A percentile compares a stretch with the other conserved stretches of the same genome.
Evolutionary conservation across 2,329 filamentous ascomycete genomes (phyloP).

Genomic region (Alternaria viburni): DNA sequence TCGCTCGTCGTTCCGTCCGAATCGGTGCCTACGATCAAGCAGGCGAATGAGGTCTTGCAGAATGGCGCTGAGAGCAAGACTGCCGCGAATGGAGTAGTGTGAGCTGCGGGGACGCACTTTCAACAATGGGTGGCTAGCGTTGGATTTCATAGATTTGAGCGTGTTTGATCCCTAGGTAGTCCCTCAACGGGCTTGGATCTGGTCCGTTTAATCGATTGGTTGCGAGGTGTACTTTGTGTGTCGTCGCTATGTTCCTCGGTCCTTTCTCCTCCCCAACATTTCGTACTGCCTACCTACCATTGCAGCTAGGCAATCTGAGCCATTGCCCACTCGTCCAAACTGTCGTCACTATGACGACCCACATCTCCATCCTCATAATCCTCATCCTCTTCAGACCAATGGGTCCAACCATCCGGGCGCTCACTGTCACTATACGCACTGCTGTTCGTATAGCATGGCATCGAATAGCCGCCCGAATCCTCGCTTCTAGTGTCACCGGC

Average conservation of each 20-base stretch:
- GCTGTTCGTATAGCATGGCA: neutral
- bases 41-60: slow-evolving; percentile 3
- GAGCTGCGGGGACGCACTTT: neutral
- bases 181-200: slow-evolving; percentile 5
- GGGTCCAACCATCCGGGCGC: neutral
- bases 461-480: neutral
- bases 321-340: too few relatives aligned
- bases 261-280: too few relatives aligned
- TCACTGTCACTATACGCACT: neutral
- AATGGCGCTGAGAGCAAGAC: neutral
- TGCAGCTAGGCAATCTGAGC: too few relatives aligned
- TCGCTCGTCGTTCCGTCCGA: slow-evolving; percentile 9
- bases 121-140: neutral
- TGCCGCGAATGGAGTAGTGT: neutral
- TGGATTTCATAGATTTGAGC: neutral
- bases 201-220: neutral
- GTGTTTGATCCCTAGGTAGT: neutral
- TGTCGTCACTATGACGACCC: too few relatives aligned
- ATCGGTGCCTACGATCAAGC: slow-evolving; percentile 9
- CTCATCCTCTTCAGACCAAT: neutral
- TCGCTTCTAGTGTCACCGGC: too few relatives aligned
- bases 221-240: too few relatives aligned
- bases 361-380: neutral
- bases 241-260: too few relatives aligned
- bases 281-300: too few relatives aligned